Base-by-base conservation (phyloP, 345 rosid species). In the Microthlaspi erraticum region DNA sequence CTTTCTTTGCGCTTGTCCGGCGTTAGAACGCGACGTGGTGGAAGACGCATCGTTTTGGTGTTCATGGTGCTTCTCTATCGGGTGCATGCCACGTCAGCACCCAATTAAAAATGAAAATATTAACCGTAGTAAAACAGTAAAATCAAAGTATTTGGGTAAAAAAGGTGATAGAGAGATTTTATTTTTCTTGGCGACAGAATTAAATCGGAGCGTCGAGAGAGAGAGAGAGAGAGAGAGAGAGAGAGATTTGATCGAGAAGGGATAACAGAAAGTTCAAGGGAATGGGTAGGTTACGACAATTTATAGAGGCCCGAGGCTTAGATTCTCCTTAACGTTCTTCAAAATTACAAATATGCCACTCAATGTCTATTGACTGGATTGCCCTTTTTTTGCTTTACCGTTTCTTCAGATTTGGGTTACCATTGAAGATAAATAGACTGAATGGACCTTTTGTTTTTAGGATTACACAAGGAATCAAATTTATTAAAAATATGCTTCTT, bases 31-130 rank as follows among this genome's bases (percentile, higher is more conserved):
- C 94, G 95, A 53, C 93, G 88, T 60, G 97, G 85, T 38, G 91
- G 92, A 14, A 87, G 84, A 70, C 98, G 96, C 98, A 93, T 93
- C 84, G 88, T 82, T 81, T 85, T 81, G 88, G 90, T 84, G 70
- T 79, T 84, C 87, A 81, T 87, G 45, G 43, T 53, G 43, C 12
- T 37, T 66, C 48, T 66, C 37, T 59, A 38, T 68, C 53, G 29
- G 66, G 70, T 79, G 82, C 87, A 81, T 85, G 89, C 96, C 98
- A 93, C 93, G 93, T 87, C 78, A 78, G 63, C 79, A 53, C 59
- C 58, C 31, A 62, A 38, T 42, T 2, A 51, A 77, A 68, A 50
- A 9, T 5, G 7, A 34, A 48, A 59, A 34, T 11, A 48, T 60
- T 72, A 43, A 72, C 68, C 51, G 58, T 37, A 4, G 48, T 20